Evolutionary conservation across 306 rosid species (phyloP).

Genomic region (Quercus aquifolioides): DNA sequence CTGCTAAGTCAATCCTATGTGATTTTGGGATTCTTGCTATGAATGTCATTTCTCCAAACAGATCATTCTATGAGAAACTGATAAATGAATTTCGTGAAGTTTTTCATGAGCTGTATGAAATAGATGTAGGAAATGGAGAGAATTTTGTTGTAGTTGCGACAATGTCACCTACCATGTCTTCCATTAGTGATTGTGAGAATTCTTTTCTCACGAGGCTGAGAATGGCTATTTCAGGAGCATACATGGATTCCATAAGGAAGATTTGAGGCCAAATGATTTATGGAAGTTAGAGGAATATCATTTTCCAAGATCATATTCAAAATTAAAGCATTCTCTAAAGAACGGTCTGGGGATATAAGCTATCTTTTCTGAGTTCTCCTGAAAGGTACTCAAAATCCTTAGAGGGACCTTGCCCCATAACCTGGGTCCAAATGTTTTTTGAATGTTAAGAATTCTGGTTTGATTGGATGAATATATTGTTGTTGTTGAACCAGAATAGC

Average conservation of each 20-base stretch:
- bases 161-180: conserved; percentile 27
- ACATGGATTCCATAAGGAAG: conserved; percentile 45
- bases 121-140: conserved; percentile 76
- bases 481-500: background rate
- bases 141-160: conserved; percentile 65
- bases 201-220: conserved; percentile 47
- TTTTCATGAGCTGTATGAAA: conserved; percentile 57
- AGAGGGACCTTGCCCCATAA: background rate
- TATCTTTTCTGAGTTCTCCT: no score
- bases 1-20: conserved; percentile 53
- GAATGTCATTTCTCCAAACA: conserved; percentile 62
- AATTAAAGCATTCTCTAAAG: no score
- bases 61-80: conserved; percentile 44
- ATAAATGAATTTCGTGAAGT: conserved; percentile 34
- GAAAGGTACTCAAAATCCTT: background rate
- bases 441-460: background rate
- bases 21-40: conserved; percentile 60
- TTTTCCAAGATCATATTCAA: no score
- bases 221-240: conserved; percentile 50
- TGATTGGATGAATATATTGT: background rate
- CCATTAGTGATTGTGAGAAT: conserved; percentile 23
- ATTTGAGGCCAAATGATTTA: conserved; percentile 17
- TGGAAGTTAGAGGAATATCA: background rate
- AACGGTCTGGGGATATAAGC: no score
- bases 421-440: background rate